A percentile compares a stretch with the other conserved stretches of the same genome.
phyloP scores from a whole-genome alignment of 2,329 filamentous ascomycete species.

The Pestalotiopsis fici region DNA sequence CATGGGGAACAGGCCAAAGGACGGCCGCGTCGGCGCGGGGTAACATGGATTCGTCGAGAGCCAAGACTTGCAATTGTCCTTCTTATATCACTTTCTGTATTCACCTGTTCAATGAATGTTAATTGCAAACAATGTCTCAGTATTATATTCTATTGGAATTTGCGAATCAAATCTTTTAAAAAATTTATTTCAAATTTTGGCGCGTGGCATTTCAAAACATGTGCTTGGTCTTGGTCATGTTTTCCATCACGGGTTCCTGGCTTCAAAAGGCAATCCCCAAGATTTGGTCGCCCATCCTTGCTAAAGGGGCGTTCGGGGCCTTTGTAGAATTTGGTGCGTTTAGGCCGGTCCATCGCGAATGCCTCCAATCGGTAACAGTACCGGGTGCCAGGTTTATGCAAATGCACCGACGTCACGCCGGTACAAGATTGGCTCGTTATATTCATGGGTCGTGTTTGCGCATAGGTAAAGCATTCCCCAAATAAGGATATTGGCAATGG shows the following conservation, averaged over 20 bases:
- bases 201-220: no score
- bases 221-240: not conserved
- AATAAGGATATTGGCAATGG: no score
- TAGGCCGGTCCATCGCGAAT: not conserved
- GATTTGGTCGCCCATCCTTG: not conserved
- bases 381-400: not conserved
- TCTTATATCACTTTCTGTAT: not conserved
- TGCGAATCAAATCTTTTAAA: no score
- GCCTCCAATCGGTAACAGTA: not conserved
- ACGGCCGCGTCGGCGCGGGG: not conserved
- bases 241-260: not conserved
- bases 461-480: no score
- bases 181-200: no score
- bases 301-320: not conserved
- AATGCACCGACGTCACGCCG: slow-evolving; percentile 7
- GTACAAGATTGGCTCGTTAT: not conserved
- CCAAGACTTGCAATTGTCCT: not conserved
- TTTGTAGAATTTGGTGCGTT: not conserved
- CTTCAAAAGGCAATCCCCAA: not conserved
- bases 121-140: no score
- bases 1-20: not conserved
- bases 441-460: no score
- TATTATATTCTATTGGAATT: no score
- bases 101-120: no score
- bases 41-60: not conserved